Conservation (phyloP, 257 asterid genomes). For the Marsdenia floribunda region DNA sequence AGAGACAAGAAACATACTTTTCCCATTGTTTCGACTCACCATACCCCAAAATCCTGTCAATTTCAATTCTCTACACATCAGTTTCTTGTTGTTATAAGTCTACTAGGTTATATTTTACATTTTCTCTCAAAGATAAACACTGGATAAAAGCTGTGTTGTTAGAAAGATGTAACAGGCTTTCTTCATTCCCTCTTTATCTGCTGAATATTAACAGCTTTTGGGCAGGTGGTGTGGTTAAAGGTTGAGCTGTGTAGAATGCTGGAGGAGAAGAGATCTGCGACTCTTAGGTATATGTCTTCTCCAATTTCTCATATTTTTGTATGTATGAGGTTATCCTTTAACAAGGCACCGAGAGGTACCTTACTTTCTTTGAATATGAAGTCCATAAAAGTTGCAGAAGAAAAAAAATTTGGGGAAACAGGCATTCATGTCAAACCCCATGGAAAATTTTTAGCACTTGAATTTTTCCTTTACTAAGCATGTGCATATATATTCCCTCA, state of each 20-base stretch:
- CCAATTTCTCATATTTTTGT: background rate
- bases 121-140: background rate
- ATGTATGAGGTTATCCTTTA: too few species aligned
- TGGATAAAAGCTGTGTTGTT: conserved; percentile 2
- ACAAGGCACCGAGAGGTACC: background rate
- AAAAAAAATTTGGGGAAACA: background rate
- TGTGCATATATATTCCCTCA: background rate
- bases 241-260: conserved; percentile 71
- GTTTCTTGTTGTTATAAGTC: background rate
- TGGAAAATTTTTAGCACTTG: background rate
- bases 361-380: background rate
- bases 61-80: background rate
- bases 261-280: conserved; percentile 81
- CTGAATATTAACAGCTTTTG: conserved; percentile 29
- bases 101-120: background rate
- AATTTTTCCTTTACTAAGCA: background rate
- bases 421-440: background rate
- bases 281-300: conserved; percentile 42
- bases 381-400: background rate
- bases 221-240: conserved; percentile 87
- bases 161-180: conserved; percentile 3
- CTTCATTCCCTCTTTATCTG: conserved; percentile 11
- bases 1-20: background rate
- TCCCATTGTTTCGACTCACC: background rate
- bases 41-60: background rate